phyloP scores from a whole-genome alignment of 768 basidiomycete genomes.

The Rhizopogon vesiculosus region DNA sequence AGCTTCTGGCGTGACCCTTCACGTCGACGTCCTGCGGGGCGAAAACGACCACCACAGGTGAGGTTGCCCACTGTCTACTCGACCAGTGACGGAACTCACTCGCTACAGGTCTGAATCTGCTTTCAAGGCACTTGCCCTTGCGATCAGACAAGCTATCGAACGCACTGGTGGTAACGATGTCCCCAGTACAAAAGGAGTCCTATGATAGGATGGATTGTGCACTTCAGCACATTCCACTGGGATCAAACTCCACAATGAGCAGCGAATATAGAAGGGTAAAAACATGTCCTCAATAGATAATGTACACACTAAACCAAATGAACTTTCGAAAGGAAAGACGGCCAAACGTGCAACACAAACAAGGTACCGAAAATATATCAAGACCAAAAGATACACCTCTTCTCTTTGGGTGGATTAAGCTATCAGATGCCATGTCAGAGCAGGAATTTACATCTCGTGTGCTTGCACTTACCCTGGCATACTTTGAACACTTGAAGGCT shows the following conservation, averaged over 20 bases:
- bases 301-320: conserved; percentile 1
- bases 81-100: background rate
- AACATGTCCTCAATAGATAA: conserved; percentile 1
- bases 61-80: conserved; percentile 16
- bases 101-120: conserved; percentile 83
- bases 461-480: conserved; percentile 58
- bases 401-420: conserved; percentile 80
- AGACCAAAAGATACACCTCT: conserved; percentile 80
- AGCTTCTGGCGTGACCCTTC: conserved; percentile 89
- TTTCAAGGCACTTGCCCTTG: conserved; percentile 96
- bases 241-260: background rate
- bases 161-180: conserved; percentile 86
- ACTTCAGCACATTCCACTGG: background rate
- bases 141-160: conserved; percentile 92
- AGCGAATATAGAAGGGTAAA: background rate
- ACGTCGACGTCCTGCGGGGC: conserved; percentile 90
- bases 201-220: conserved; percentile 32
- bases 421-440: conserved; percentile 21
- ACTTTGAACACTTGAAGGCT: conserved; percentile 78
- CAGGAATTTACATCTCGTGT: background rate
- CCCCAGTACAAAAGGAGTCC: conserved; percentile 95
- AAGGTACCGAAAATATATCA: conserved; percentile 15
- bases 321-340: conserved; percentile 6
- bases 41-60: conserved; percentile 98
- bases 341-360: background rate